Conservation (phyloP, 257 asterid genomes). For the Gynochthodes officinalis region DNA sequence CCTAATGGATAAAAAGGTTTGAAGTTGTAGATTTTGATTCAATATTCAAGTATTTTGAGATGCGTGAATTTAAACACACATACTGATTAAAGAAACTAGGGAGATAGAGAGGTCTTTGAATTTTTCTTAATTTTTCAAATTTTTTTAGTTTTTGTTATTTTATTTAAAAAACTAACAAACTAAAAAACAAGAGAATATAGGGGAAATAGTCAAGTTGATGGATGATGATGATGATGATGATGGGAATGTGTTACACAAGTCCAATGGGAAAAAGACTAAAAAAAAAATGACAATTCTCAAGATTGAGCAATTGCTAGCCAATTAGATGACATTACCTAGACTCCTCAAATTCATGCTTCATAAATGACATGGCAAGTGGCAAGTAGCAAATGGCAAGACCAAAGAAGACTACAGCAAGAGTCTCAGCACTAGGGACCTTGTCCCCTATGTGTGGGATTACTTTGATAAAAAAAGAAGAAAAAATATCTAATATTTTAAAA, state of each 20-base stretch:
- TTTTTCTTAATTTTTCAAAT: not conserved
- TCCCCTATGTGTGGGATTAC: not conserved
- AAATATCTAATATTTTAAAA: no score
- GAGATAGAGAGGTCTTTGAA: not conserved
- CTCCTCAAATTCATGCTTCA: not conserved
- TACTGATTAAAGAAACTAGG: not conserved
- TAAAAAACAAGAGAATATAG: not conserved
- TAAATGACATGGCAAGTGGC: no score
- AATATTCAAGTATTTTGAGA: no score
- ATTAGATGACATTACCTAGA: not conserved
- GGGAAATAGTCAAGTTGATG: not conserved
- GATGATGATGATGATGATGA: slow-evolving; percentile 8
- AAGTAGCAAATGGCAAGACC: not conserved
- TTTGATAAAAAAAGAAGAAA: no score
- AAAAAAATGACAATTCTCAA: not conserved
- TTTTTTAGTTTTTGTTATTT: not conserved
- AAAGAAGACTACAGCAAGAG: not conserved
- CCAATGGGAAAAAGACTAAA: not conserved
- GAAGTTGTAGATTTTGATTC: no score
- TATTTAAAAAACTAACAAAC: not conserved
- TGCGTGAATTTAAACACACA: no score
- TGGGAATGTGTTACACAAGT: not conserved
- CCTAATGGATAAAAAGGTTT: no score
- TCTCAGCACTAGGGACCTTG: not conserved
- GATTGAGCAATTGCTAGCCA: not conserved